Evolutionary conservation across 345 rosid species (phyloP).

Genomic region (Citrus sp.): DNA sequence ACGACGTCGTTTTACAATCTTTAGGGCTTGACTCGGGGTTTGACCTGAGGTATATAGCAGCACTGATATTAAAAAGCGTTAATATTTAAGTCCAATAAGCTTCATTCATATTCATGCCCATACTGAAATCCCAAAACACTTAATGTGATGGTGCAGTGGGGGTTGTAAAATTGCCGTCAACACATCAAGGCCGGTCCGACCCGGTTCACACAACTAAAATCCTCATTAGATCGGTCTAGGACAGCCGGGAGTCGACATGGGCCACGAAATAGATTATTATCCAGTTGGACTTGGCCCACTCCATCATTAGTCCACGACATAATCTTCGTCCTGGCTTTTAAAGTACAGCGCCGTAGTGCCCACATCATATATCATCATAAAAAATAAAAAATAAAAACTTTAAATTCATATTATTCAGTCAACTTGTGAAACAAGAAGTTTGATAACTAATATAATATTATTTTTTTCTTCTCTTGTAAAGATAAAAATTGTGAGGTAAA

Average conservation of each 20-base stretch:
- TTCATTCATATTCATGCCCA: too few relatives aligned
- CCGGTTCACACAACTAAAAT: background rate
- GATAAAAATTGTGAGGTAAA: background rate
- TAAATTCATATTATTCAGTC: background rate
- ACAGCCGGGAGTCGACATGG: background rate
- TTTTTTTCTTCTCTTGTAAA: background rate
- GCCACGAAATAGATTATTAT: background rate
- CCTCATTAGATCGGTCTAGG: background rate
- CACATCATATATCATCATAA: background rate
- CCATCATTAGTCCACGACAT: background rate
- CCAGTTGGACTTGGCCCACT: background rate
- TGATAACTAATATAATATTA: background rate
- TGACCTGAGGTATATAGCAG: accelerated
- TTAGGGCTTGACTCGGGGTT: accelerated
- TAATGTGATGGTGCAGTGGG: background rate
- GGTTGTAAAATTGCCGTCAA: too few relatives aligned
- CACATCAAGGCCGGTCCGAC: background rate
- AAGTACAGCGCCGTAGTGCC: background rate
- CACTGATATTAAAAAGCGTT: too few relatives aligned
- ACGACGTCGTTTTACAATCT: too few relatives aligned
- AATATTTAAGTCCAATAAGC: background rate
- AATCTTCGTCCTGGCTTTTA: background rate
- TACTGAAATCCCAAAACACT: background rate
- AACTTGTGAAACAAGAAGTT: background rate
- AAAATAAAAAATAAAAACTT: background rate